Percentiles rank a stretch among this genome's conserved stretches.
Conservation (phyloP, 2,329 filamentous ascomycete genomes). For the Beauveria sp. region DNA sequence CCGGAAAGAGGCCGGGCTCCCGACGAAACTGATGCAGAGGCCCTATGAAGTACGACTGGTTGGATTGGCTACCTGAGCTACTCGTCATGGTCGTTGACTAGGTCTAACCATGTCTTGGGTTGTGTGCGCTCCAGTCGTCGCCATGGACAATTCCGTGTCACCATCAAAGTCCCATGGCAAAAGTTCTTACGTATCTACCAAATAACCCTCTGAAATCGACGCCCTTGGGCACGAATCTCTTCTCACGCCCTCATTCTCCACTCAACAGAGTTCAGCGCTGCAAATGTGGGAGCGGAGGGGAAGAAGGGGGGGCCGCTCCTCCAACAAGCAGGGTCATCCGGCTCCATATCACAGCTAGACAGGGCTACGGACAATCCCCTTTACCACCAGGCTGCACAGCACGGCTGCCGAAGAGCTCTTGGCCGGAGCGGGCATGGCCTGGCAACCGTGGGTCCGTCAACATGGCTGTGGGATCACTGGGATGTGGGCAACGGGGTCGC, state of each 20-base stretch:
- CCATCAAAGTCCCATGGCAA: background rate
- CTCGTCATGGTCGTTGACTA: background rate
- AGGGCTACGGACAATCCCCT: background rate
- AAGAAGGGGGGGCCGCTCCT: background rate
- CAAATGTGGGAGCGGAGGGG: background rate
- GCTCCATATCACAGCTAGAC: slow-evolving; percentile 8
- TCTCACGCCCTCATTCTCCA: background rate
- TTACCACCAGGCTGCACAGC: background rate
- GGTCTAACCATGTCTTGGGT: background rate
- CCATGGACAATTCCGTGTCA: background rate
- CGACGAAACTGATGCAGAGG: background rate
- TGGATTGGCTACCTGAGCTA: background rate
- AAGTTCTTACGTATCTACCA: background rate
- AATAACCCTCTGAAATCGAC: background rate
- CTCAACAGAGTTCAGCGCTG: background rate
- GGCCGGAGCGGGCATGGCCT: background rate
- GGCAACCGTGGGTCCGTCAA: too few species aligned
- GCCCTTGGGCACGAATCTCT: background rate
- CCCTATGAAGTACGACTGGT: too few species aligned
- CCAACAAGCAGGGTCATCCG: background rate
- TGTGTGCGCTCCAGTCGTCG: background rate
- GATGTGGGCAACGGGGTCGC: slow-evolving; percentile 5
- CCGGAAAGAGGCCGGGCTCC: background rate
- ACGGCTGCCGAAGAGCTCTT: background rate
- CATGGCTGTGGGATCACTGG: background rate